These are phyloP conservation scores for Trichophyton equinum DNA, from an alignment of 2,329 filamentous ascomycete genomes.

Conservation along the genomic window DNA sequence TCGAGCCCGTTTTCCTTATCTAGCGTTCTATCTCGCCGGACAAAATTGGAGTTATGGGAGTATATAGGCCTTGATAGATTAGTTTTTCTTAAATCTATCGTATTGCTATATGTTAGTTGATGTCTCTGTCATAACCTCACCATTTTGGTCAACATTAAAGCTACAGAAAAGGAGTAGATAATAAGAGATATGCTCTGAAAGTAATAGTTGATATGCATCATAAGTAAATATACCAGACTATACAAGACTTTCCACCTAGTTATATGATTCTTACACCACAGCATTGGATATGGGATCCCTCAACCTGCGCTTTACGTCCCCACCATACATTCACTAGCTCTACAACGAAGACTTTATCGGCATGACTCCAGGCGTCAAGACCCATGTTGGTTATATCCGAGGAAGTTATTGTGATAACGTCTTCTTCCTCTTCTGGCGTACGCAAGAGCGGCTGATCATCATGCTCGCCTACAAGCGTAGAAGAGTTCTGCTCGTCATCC, in stretches of 20 bases:
- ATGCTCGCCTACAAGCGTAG: conserved; percentile 6
- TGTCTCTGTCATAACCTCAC: background rate
- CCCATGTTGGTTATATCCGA: conserved; percentile 39
- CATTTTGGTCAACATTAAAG: background rate
- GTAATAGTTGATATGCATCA: background rate
- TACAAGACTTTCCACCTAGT: background rate
- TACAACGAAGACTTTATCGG: conserved; percentile 35
- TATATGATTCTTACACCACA: conserved; percentile 37
- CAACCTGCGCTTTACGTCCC: conserved; percentile 32
- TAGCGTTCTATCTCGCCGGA: background rate
- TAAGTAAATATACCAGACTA: conserved; percentile 2
- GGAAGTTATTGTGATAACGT: conserved; percentile 27
- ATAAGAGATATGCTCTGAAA: background rate
- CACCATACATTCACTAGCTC: conserved; percentile 37
- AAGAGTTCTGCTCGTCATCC: conserved; percentile 14
- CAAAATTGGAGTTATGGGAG: background rate
- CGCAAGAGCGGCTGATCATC: conserved; percentile 14
- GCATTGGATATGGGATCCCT: conserved; percentile 34
- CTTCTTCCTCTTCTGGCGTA: conserved; percentile 13
- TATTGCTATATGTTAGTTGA: background rate
- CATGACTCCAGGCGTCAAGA: conserved; percentile 37
- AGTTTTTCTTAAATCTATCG: background rate
- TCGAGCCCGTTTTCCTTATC: background rate
- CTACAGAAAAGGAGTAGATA: too few species aligned
- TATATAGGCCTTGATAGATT: background rate